phyloP scores from a whole-genome alignment of 208 protist species.

The Leishmania braziliensis region DNA sequence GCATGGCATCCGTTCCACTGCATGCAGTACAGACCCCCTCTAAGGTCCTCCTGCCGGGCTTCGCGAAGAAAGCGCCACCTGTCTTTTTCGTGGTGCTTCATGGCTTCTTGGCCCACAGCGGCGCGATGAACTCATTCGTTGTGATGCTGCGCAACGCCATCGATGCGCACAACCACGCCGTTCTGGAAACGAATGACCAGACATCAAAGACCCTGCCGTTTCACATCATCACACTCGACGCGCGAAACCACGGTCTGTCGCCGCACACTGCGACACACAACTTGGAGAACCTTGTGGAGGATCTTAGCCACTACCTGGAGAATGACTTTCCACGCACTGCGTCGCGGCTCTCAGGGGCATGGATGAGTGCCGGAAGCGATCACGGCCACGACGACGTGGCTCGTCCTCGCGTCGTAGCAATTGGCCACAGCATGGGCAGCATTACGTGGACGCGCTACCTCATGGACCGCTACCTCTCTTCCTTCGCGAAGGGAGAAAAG shows the following conservation, averaged over 20 bases:
- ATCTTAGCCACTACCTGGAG: constrained; percentile 38
- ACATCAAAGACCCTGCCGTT: constrained; percentile 7
- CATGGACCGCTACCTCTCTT: constrained; percentile 29
- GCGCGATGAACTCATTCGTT: constrained; percentile 47
- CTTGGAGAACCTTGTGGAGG: constrained; percentile 36
- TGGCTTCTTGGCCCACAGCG: constrained; percentile 66
- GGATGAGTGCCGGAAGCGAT: not conserved
- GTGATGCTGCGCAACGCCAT: constrained; percentile 30
- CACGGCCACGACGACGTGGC: too few species aligned
- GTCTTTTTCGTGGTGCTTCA: constrained; percentile 58
- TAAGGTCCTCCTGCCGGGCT: constrained; percentile 21
- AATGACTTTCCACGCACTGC: constrained; percentile 12
- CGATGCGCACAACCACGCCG: constrained; percentile 21
- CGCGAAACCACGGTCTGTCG: constrained; percentile 64
- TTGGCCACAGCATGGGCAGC: constrained; percentile 76
- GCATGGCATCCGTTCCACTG: constrained; percentile 1
- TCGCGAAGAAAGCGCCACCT: constrained; percentile 9
- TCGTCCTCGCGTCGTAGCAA: constrained; percentile 35
- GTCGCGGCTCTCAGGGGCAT: not conserved
- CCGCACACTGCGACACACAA: constrained; percentile 52
- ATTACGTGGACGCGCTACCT: constrained; percentile 54
- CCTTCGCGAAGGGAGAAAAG: not conserved
- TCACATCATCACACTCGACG: constrained; percentile 39
- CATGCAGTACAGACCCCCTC: constrained; percentile 23
- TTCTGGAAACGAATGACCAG: constrained; percentile 14